Evolutionary conservation across 2,329 filamentous ascomycete species (phyloP).

Genomic region (Truncatella angustata): DNA sequence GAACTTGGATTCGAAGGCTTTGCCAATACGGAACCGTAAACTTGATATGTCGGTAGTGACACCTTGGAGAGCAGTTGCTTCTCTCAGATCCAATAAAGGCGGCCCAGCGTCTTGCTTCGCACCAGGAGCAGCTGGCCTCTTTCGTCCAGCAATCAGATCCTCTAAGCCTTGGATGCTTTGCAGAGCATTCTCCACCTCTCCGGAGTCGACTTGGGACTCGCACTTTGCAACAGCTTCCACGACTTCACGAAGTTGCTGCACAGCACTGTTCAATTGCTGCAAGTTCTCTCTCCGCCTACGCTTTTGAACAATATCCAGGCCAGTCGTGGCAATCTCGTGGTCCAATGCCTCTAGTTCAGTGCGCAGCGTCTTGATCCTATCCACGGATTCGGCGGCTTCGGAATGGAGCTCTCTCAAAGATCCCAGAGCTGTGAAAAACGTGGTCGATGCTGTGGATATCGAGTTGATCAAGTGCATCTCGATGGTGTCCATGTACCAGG

Average conservation of each 20-base stretch:
- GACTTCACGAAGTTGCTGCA: slow-evolving; percentile 78
- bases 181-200: slow-evolving; percentile 79
- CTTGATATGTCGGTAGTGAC: slow-evolving; percentile 74
- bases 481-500: slow-evolving; percentile 99
- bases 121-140: slow-evolving; percentile 9
- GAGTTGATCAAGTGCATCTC: slow-evolving; percentile 96
- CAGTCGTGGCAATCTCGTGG: slow-evolving; percentile 80
- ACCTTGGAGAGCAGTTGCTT: slow-evolving; percentile 75
- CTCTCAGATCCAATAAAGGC: slow-evolving; percentile 66
- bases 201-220: slow-evolving; percentile 77
- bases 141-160: slow-evolving; percentile 68
- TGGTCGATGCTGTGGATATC: slow-evolving; percentile 92
- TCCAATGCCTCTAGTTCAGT: slow-evolving; percentile 80
- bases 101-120: slow-evolving; percentile 27
- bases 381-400: slow-evolving; percentile 88
- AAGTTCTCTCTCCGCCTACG: slow-evolving; percentile 81
- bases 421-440: slow-evolving; percentile 92
- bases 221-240: slow-evolving; percentile 73
- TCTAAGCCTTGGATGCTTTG: slow-evolving; percentile 77
- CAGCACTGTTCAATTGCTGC: slow-evolving; percentile 75
- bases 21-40: slow-evolving; percentile 78
- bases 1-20: slow-evolving; percentile 80
- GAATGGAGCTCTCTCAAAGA: slow-evolving; percentile 87
- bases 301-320: slow-evolving; percentile 82
- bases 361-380: slow-evolving; percentile 77